Percentiles rank a stretch among this genome's conserved stretches.
Evolutionary conservation across 768 basidiomycete genomes (phyloP).

Genomic region (Leucosporidium scottii): DNA sequence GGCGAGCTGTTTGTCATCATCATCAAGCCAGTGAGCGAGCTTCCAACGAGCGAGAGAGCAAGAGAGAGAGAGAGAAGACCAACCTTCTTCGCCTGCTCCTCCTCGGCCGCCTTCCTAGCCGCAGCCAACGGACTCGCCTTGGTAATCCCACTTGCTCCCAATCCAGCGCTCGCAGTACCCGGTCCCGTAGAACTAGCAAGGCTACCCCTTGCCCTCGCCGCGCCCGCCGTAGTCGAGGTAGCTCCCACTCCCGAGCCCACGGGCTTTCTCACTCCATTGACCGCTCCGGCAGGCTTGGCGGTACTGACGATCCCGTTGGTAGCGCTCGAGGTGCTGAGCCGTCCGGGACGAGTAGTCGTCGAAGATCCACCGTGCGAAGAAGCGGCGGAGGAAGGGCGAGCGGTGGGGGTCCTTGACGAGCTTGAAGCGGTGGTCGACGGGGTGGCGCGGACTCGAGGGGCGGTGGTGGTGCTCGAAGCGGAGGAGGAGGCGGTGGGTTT

Average conservation of each 20-base stretch:
- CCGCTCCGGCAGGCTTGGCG: neutral
- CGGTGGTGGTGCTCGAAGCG: neutral
- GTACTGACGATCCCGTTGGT: neutral
- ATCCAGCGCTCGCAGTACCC: neutral
- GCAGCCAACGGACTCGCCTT: neutral
- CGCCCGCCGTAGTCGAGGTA: neutral
- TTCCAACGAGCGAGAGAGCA: neutral
- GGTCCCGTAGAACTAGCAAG: neutral
- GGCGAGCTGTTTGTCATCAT: neutral
- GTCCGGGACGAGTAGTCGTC: neutral
- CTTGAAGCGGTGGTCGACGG: neutral
- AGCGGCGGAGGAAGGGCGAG: neutral
- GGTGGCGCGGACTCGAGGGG: neutral
- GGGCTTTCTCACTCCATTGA: neutral
- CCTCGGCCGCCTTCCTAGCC: constrained; percentile 1
- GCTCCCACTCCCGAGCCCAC: neutral
- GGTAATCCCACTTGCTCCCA: neutral
- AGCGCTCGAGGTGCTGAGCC: neutral
- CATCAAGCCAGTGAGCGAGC: neutral
- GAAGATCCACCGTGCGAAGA: constrained; percentile 1
- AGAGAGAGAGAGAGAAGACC: neutral
- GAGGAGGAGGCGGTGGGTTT: neutral
- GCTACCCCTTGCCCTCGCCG: neutral
- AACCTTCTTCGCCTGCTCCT: neutral
- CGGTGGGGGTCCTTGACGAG: neutral